phyloP scores from a whole-genome alignment of 495 filamentous ascomycete species.

The Xylaria intraflava region DNA sequence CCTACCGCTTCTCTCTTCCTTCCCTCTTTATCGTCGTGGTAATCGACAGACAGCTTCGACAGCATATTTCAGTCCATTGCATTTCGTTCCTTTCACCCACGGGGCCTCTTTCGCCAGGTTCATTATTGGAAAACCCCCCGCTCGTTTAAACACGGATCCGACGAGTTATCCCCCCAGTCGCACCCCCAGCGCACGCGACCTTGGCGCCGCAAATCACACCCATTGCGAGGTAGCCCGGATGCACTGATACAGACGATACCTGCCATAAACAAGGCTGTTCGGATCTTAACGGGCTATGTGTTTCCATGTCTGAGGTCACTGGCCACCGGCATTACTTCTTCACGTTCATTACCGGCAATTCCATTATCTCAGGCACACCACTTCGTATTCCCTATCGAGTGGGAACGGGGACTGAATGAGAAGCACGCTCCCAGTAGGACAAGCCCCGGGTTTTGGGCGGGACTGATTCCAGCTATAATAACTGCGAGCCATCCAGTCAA shows the following conservation, averaged over 20 bases:
- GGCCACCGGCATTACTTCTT: not conserved
- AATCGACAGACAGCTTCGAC: conserved; percentile 9
- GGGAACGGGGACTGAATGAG: not conserved
- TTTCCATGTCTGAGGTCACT: not conserved
- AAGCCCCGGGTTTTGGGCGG: not conserved
- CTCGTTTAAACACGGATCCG: not conserved
- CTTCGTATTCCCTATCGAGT: not conserved
- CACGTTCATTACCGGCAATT: not conserved
- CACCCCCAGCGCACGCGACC: not conserved
- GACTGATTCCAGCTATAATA: not conserved
- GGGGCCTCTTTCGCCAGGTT: not conserved
- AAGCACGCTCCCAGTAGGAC: conserved; percentile 13
- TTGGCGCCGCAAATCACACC: not conserved
- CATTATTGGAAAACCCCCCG: not conserved
- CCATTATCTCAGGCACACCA: not conserved
- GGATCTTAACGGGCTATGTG: not conserved
- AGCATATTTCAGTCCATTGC: not conserved
- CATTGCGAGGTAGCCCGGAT: not conserved
- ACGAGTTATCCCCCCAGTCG: not conserved
- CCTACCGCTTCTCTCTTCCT: not conserved
- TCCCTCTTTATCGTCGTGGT: conserved; percentile 9
- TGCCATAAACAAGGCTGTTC: not conserved
- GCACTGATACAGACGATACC: not conserved
- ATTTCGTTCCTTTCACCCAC: not conserved
- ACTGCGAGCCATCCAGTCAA: not conserved